A percentile compares a stretch with the other conserved stretches of the same genome.
Evolutionary conservation across 441 rosid species (phyloP).

Genomic region (Erodium chrysanthum): DNA sequence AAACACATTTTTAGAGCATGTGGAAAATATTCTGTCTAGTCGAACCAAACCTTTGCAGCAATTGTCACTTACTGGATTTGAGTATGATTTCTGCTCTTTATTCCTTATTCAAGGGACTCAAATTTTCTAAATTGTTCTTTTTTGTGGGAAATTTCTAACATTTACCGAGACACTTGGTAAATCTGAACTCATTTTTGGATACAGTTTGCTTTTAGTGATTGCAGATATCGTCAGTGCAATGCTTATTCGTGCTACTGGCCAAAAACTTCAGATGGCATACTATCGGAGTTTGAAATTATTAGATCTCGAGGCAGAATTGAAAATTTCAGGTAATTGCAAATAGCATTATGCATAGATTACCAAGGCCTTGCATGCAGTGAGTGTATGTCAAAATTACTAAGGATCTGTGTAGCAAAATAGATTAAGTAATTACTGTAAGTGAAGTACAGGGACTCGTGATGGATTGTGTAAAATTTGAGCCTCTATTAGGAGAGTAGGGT

Average conservation of each 20-base stretch:
- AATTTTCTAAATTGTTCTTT: background rate
- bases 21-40: background rate
- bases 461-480: background rate
- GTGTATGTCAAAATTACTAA: background rate
- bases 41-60: background rate
- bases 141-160: background rate
- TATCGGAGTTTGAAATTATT: slow-evolving; percentile 41
- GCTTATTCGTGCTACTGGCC: slow-evolving; percentile 66
- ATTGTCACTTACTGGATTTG: background rate
- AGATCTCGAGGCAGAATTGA: slow-evolving; percentile 31
- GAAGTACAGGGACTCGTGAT: background rate
- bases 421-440: background rate
- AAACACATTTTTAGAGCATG: background rate
- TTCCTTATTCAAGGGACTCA: background rate
- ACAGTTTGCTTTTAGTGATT: slow-evolving; percentile 70
- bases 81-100: background rate
- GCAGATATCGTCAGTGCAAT: slow-evolving; percentile 76
- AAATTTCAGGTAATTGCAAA: slow-evolving; percentile 37
- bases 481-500: background rate
- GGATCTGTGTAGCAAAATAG: background rate
- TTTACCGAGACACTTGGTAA: slow-evolving; percentile 13
- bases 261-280: slow-evolving; percentile 47
- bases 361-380: background rate
- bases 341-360: background rate
- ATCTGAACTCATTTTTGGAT: slow-evolving; percentile 42